Evolutionary conservation across 495 filamentous ascomycete species (phyloP).

Genomic region (Penicillium alfredii): DNA sequence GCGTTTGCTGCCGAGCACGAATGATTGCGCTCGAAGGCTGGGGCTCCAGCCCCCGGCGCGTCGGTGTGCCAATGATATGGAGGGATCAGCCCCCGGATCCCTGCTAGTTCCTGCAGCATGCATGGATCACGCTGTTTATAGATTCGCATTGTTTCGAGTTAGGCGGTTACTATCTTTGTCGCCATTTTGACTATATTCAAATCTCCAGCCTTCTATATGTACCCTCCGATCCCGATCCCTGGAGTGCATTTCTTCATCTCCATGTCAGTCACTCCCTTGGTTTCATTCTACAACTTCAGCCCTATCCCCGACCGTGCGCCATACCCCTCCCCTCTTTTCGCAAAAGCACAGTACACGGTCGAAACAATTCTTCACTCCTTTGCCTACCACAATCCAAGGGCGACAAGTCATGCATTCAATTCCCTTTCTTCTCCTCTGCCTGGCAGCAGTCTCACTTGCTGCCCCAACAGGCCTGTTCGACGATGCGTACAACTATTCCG

Average conservation of each 20-base stretch:
- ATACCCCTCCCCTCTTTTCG: slow-evolving; percentile 3
- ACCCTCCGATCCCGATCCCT: slow-evolving; percentile 9
- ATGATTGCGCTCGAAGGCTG: slow-evolving; percentile 15
- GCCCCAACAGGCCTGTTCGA: slow-evolving; percentile 31
- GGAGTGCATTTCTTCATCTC: slow-evolving; percentile 8
- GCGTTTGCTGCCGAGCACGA: slow-evolving; percentile 13
- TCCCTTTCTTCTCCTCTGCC: slow-evolving; percentile 21
- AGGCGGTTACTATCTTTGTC: slow-evolving; percentile 25
- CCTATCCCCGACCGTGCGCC: too few species aligned
- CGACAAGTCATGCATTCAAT: slow-evolving; percentile 31
- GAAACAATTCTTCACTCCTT: not conserved
- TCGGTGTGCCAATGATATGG: slow-evolving; percentile 15
- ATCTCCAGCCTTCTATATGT: slow-evolving; percentile 21
- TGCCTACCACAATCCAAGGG: slow-evolving; percentile 1
- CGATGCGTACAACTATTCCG: slow-evolving; percentile 33
- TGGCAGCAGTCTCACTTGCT: slow-evolving; percentile 30
- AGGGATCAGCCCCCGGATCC: slow-evolving; percentile 10
- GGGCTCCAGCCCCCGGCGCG: slow-evolving; percentile 15
- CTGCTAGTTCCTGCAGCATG: slow-evolving; percentile 26
- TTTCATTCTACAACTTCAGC: slow-evolving; percentile 13
- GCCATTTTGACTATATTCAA: slow-evolving; percentile 7
- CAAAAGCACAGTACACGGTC: not conserved
- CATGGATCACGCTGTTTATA: slow-evolving; percentile 24
- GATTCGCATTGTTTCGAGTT: slow-evolving; percentile 19
- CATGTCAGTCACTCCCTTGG: slow-evolving; percentile 8